Evolutionary conservation across 495 filamentous ascomycete species (phyloP), one percentile per base, ranked within the genome.

Genomic region (Trichoderma gamsii): DNA sequence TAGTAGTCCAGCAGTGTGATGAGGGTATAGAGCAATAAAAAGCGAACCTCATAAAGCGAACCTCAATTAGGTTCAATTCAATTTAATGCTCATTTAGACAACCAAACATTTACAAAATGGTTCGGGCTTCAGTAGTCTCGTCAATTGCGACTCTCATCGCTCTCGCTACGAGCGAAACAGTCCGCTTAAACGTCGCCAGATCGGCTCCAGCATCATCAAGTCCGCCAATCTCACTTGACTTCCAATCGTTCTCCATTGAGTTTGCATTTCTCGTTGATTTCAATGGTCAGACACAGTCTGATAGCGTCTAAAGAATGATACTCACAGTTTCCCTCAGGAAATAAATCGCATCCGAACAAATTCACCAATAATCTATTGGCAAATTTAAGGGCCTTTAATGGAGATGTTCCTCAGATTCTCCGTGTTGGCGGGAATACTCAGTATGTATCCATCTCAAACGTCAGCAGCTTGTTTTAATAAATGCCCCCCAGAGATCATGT

Each of bases 371-470:
- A 61, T 21, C 56, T 61, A 12, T 61, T 61, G 56, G 56, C 56
- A 23, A 61, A 61, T 32, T 16, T 61, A 32, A 61, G 56, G 35
- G 56, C 56, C 25, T 61, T 61, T 25, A 61, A 61, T 61, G 56
- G 56, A 12, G 56, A 35, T 16, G 56, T 61, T 23, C 56, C 56
- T 32, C 56, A 61, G 13, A 61, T 61, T 61, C 56, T 61, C 13
- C 56, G 56, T 6, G 35, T 61, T 29, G 56, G 56, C 15, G 56
- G 56, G 15, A 61, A 61, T 32, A 61, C 56, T 15, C 56, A 61
- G 56, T 61, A 32, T 16, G 56, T 3, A n/a, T 15, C n/a, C 44
- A 16, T 4, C 12, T 5, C 44, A 11, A 15, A 15, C 3, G 13
- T n/a, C 56, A 61, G 13, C 15, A 15, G 29, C 12, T 32, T 12